Percentiles rank a stretch among this genome's conserved stretches.
Conservation (phyloP, 805 yeast species). For the Candida broadrunensis region DNA sequence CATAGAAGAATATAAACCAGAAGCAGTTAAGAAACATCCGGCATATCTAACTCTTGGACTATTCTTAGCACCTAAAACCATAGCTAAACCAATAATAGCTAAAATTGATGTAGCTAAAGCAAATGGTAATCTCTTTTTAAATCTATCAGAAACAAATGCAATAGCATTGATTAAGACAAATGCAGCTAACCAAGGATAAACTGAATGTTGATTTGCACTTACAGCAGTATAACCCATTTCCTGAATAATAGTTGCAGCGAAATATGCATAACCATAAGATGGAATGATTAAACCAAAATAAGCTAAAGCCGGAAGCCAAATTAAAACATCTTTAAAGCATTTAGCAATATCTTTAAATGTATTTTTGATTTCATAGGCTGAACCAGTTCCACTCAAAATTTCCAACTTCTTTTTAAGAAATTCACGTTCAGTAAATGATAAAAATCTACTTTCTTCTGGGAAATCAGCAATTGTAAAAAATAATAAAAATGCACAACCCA, state of each 20-base stretch:
- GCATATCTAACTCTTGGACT: slow-evolving; percentile 48
- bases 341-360: slow-evolving; percentile 42
- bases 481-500: slow-evolving; percentile 33
- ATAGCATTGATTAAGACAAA: slow-evolving; percentile 61
- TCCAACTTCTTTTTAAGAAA: slow-evolving; percentile 55
- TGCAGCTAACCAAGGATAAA: slow-evolving; percentile 82
- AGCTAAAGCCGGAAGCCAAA: slow-evolving; percentile 56
- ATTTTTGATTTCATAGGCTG: slow-evolving; percentile 49
- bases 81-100: slow-evolving; percentile 53
- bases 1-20: slow-evolving; percentile 63
- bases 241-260: slow-evolving; percentile 64
- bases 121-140: slow-evolving; percentile 45
- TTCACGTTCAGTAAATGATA: slow-evolving; percentile 41
- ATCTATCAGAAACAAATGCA: slow-evolving; percentile 63
- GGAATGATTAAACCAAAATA: slow-evolving; percentile 69
- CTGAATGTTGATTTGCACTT: slow-evolving; percentile 74
- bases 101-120: slow-evolving; percentile 24
- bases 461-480: slow-evolving; percentile 61
- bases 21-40: slow-evolving; percentile 59
- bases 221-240: slow-evolving; percentile 65
- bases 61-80: slow-evolving; percentile 47
- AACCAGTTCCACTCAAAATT: slow-evolving; percentile 38
- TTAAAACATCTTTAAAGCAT: slow-evolving; percentile 58
- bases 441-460: slow-evolving; percentile 64
- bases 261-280: slow-evolving; percentile 74